Evolutionary conservation across 768 basidiomycete species (phyloP), one percentile per base, ranked within the genome.

Genomic region (Peribolospora kevripleyi): DNA sequence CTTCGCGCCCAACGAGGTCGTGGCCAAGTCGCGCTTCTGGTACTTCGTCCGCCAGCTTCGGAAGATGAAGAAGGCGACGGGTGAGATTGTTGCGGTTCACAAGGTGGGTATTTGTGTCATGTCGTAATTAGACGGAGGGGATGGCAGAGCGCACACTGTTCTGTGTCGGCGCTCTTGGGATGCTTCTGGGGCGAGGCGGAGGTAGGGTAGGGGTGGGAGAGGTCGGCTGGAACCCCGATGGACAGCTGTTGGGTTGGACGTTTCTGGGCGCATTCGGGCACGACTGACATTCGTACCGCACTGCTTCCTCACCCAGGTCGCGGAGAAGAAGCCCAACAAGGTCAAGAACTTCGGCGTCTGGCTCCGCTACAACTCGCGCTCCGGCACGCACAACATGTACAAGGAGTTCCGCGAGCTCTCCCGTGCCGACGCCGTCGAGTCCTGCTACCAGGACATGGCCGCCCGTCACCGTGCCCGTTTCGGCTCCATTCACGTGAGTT

Each of bases 381-480:
- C 90, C 52, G 93, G 93, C 60, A 98, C 93, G 49, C 93, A 97
- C 81, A 98, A 98, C 80, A 91, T 95, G 88, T 93, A 93, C 83
- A 90, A 90, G 65, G 67, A 68, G 61, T 95, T 85, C 82, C 85
- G 88, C 66, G 91, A 97, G 65, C 81, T 98, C 63, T 76, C 76
- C 63, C 81, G 93, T 61, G 81, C 85, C 58, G 90, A 85, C 68
- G 91, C 93, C 56, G 93, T 97, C 68, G 88, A 84, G 76, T 75
- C 80, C 63, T 71, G 95, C 69, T 97, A 97, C 79, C 91, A 97
- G 74, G 91, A 97, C 72, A 95, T 98, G 91, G 86, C 93, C 65
- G 88, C 93, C 59, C 78, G 90, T 62, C 91, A 98, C 71, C 87
- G 91, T 72, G 93, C 93, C 61, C 87, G 93, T 68, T 95, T 97